Conservation (phyloP, 306 rosid species). For the Vigna reflexopilosa region DNA sequence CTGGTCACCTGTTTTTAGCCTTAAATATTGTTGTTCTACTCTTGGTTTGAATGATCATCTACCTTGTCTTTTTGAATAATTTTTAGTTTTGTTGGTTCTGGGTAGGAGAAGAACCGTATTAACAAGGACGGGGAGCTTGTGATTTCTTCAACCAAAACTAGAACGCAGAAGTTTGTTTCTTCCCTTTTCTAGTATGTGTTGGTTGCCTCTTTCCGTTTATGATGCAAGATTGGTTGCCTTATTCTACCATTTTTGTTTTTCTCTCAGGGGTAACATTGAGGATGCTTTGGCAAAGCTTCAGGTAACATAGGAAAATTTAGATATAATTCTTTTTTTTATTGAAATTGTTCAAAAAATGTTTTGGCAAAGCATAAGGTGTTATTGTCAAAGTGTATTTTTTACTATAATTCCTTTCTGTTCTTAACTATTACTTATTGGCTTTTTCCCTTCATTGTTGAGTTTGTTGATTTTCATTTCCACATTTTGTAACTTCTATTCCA, state of each 20-base stretch:
- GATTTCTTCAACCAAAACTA: conserved; percentile 91
- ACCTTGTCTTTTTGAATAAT: conserved; percentile 31
- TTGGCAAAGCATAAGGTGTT: not conserved
- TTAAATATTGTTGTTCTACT: conserved; percentile 14
- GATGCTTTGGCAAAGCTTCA: conserved; percentile 61
- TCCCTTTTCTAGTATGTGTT: conserved; percentile 37
- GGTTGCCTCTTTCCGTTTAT: conserved; percentile 22
- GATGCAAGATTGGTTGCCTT: conserved; percentile 45
- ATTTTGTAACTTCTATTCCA: not conserved
- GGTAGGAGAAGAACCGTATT: conserved; percentile 92
- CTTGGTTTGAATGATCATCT: conserved; percentile 24
- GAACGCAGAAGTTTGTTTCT: conserved; percentile 83
- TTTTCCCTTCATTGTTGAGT: conserved; percentile 18
- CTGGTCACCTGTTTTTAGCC: not conserved
- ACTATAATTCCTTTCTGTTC: conserved; percentile 11
- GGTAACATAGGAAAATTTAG: conserved; percentile 38
- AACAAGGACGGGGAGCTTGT: conserved; percentile 97
- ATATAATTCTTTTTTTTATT: not conserved
- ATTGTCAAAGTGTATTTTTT: not conserved
- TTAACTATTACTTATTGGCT: conserved; percentile 6
- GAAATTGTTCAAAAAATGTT: not conserved
- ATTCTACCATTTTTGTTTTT: conserved; percentile 20
- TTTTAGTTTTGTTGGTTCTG: conserved; percentile 44
- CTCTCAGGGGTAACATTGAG: conserved; percentile 56
- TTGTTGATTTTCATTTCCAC: conserved; percentile 24